These are phyloP conservation scores for Fusarium tuaranense DNA, from an alignment of 2,329 filamentous ascomycete species.

Conservation along the genomic window DNA sequence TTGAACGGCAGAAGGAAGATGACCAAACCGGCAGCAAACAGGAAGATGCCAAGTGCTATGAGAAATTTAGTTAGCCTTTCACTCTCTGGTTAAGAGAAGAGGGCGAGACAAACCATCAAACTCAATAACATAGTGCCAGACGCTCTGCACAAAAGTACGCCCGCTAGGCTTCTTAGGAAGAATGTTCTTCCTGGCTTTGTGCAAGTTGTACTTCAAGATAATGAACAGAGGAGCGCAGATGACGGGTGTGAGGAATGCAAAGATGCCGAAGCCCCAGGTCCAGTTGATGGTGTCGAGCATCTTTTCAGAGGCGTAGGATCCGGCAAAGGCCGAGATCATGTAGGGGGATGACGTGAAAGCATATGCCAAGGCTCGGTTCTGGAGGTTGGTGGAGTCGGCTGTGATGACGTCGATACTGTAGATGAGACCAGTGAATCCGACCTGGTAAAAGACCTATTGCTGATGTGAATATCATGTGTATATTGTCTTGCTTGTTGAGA, in stretches of 20 bases:
- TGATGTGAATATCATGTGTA: not conserved
- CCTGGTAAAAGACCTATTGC: conserved; percentile 67
- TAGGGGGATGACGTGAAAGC: conserved; percentile 55
- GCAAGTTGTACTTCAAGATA: not conserved
- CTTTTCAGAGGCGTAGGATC: conserved; percentile 70
- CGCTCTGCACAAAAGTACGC: not conserved
- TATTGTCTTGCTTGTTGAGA: conserved; percentile 45
- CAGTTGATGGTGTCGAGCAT: conserved; percentile 50
- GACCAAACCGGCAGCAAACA: conserved; percentile 16
- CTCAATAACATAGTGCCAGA: conserved; percentile 20
- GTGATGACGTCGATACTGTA: conserved; percentile 73
- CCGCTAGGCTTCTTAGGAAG: conserved; percentile 5
- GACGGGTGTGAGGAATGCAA: conserved; percentile 58
- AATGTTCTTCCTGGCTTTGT: conserved; percentile 17
- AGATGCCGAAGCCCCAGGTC: conserved; percentile 67
- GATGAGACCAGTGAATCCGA: conserved; percentile 68
- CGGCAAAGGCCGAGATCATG: conserved; percentile 60
- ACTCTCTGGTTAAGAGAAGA: no score
- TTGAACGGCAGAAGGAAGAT: conserved; percentile 23
- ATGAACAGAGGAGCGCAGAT: not conserved
- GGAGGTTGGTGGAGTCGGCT: conserved; percentile 65
- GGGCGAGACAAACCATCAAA: conserved; percentile 18
- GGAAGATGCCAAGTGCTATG: not conserved
- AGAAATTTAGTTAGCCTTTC: not conserved
- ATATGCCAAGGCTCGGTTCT: conserved; percentile 51